A percentile compares a stretch with the other conserved stretches of the same genome.
Conservation (phyloP, 2,329 filamentous ascomycete genomes). For the Pleoardoris graminearum region DNA sequence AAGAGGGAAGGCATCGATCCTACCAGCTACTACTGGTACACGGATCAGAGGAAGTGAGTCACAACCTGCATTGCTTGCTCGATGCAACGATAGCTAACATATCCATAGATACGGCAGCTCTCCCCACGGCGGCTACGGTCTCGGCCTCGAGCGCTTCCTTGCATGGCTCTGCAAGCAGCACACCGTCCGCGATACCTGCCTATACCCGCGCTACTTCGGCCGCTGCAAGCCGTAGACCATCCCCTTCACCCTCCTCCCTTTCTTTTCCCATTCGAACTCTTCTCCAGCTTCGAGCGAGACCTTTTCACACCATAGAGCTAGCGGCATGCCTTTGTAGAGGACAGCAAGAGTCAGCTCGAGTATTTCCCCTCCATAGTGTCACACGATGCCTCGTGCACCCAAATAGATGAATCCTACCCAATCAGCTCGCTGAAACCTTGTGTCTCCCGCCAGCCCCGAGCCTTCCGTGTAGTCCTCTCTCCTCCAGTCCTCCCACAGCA, state of each 20-base stretch:
- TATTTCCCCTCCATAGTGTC: neutral
- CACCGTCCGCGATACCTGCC: constrained; percentile 68
- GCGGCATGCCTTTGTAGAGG: neutral
- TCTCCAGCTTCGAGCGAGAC: neutral
- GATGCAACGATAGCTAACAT: constrained; percentile 21
- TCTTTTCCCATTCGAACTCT: neutral
- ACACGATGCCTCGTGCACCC: neutral
- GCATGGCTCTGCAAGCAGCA: constrained; percentile 69
- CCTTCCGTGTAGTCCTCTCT: neutral
- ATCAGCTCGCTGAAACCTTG: constrained; percentile 6
- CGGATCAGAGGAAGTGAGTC: constrained; percentile 89
- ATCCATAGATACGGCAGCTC: constrained; percentile 77
- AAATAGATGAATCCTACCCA: constrained; percentile 14
- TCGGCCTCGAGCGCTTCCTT: constrained; percentile 83
- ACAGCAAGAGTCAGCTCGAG: neutral
- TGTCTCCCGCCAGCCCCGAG: neutral
- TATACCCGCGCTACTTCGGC: constrained; percentile 81
- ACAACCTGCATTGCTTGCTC: neutral
- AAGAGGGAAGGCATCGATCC: constrained; percentile 83
- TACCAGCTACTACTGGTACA: constrained; percentile 96
- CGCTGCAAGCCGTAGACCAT: constrained; percentile 70
- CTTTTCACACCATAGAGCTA: constrained; percentile 4
- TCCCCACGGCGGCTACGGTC: constrained; percentile 89
- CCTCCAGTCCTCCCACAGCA: neutral
- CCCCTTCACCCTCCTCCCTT: neutral